These are phyloP conservation scores for Lachnellula arida DNA, from an alignment of 2,329 filamentous ascomycete species.

Conservation along the genomic window DNA sequence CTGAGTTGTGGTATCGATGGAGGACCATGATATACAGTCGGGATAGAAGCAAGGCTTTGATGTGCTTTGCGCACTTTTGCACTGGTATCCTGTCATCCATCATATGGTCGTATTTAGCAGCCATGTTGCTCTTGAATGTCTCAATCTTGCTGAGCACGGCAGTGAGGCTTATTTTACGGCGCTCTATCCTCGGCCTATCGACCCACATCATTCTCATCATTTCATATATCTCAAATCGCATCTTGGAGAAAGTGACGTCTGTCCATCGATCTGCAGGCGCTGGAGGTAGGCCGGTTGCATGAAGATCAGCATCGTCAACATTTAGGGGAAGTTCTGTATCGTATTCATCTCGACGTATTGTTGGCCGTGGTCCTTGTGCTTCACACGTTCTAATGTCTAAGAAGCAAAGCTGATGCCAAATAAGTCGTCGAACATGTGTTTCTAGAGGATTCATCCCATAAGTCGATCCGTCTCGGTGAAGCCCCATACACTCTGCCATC, in stretches of 20 bases:
- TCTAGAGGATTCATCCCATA: slow-evolving; percentile 65
- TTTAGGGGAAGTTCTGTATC: slow-evolving; percentile 70
- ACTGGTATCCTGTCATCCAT: slow-evolving; percentile 55
- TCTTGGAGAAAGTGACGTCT: slow-evolving; percentile 60
- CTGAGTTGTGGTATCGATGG: slow-evolving; percentile 55
- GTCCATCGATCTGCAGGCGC: slow-evolving; percentile 50
- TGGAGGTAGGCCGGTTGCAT: slow-evolving; percentile 39
- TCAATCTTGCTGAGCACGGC: slow-evolving; percentile 64
- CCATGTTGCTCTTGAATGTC: slow-evolving; percentile 59
- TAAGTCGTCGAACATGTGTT: slow-evolving; percentile 63
- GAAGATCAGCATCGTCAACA: slow-evolving; percentile 62
- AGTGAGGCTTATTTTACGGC: slow-evolving; percentile 56
- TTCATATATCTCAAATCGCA: slow-evolving; percentile 69
- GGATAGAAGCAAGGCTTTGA: slow-evolving; percentile 60
- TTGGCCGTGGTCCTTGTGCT: slow-evolving; percentile 65
- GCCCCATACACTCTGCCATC: slow-evolving; percentile 72
- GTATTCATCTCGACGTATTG: slow-evolving; percentile 69
- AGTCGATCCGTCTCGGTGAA: slow-evolving; percentile 61
- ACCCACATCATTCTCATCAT: slow-evolving; percentile 67
- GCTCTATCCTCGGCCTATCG: slow-evolving; percentile 62
- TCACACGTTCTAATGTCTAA: slow-evolving; percentile 72
- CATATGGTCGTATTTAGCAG: slow-evolving; percentile 60
- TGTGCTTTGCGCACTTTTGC: slow-evolving; percentile 58
- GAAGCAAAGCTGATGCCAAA: slow-evolving; percentile 77
- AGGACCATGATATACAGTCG: slow-evolving; percentile 63